These are phyloP conservation scores for Penicillium canescens DNA, from an alignment of 495 filamentous ascomycete genomes.

Conservation along the genomic window DNA sequence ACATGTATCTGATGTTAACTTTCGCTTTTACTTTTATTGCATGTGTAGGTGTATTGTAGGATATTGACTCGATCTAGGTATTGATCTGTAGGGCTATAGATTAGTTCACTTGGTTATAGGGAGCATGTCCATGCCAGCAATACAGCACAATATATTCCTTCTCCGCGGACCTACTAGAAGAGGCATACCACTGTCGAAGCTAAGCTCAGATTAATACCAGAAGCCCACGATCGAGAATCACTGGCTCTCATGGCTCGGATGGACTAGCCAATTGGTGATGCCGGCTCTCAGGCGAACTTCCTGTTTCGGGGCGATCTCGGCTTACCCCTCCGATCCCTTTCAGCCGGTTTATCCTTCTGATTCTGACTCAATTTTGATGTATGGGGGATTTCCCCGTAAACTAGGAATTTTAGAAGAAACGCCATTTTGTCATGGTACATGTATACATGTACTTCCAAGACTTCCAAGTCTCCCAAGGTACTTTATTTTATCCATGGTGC, in stretches of 20 bases:
- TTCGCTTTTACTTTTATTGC: not conserved
- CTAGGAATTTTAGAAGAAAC: not conserved
- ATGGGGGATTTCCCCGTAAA: conserved; percentile 1
- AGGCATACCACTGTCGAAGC: not conserved
- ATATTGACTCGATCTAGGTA: conserved; percentile 3
- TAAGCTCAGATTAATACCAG: not conserved
- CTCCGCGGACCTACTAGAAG: not conserved
- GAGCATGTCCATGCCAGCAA: not conserved
- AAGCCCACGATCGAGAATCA: conserved; percentile 4
- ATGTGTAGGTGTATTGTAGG: not conserved
- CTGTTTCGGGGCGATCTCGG: conserved; percentile 33
- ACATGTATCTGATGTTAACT: too few species aligned
- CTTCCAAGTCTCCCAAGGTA: too few species aligned
- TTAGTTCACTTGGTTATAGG: not conserved
- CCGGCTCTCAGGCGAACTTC: conserved; percentile 28
- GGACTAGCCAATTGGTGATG: conserved; percentile 16
- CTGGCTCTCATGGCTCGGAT: conserved; percentile 10
- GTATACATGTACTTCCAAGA: not conserved
- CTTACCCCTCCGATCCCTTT: conserved; percentile 17
- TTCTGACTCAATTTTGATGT: not conserved
- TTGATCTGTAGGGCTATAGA: too few species aligned
- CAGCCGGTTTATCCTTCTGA: not conserved
- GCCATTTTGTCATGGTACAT: conserved; percentile 8
- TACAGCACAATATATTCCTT: not conserved
- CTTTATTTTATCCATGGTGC: too few species aligned